Evolutionary conservation across 1,284 basidiomycete genomes (phyloP), one percentile per base, ranked within the genome.

Genomic region (Mycena sp.): DNA sequence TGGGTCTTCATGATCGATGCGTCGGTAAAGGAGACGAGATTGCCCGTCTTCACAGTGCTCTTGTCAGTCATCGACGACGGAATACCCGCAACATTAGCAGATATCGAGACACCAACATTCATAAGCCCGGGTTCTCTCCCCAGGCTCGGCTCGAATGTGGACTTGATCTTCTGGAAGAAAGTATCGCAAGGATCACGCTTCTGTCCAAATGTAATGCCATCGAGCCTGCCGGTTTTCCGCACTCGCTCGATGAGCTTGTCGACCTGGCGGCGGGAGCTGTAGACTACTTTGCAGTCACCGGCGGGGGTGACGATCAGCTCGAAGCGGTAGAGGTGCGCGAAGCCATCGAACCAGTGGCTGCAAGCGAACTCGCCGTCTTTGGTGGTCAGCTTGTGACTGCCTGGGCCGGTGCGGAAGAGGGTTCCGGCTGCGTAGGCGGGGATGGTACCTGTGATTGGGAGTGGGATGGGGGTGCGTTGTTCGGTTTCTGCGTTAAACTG

Each of bases 181-280:
- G 37, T 23, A 30, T 58, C 45, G 46, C 55, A 58, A 2, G 55
- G 55, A 48, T 58, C 55, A 28, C 55, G 46, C 37, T 58, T 48
- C 6, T 48, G 55, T 6, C 55, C 55, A 21, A 58, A 58, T 16
- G 55, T 58, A 21, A 58, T 17, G 14, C 45, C 46, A 2, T 41
- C 26, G 12, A 48, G 46, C 37, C 37, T 40, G 16, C 45, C 55
- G 14, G 45, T 40, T 14, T 48, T 48, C 1, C 45, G 45, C 12
- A 43, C 45, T 17, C 46, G 55, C 55, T 58, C 55, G 16, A 58
- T 40, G 37, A 48, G 45, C 26, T 6, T 6, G 28, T 58, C 55
- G 28, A 48, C 45, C 11, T 48, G 45, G 26, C 45, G 46, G 46
- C 55, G 55, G 2, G 55, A 58, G 37, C 45, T 58, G 38, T 58